Conservation (phyloP, 768 basidiomycete species). For the Mycena olivaceomarginata region DNA sequence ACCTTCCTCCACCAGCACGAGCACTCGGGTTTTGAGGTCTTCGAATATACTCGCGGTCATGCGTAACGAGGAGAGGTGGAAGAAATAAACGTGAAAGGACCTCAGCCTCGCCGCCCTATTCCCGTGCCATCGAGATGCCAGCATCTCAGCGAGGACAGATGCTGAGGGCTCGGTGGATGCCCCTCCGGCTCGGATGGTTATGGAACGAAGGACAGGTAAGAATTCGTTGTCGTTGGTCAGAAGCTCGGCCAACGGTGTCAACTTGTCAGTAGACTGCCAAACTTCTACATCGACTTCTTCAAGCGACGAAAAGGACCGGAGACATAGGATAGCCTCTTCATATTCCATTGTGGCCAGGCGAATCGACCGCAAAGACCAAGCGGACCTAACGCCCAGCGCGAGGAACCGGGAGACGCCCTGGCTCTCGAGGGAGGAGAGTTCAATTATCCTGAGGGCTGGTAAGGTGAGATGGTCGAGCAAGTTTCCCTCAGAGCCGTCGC, state of each 20-base stretch:
- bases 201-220: background rate
- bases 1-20: background rate
- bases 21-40: background rate
- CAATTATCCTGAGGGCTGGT: background rate
- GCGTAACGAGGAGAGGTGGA: background rate
- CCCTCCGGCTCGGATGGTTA: background rate
- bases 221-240: background rate
- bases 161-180: background rate
- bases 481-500: background rate
- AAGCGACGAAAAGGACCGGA: background rate
- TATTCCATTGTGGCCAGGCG: background rate
- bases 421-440: background rate
- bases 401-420: background rate
- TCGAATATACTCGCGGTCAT: background rate
- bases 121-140: background rate
- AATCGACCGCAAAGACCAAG: background rate
- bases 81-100: background rate
- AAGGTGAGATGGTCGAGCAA: conserved; percentile 3
- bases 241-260: background rate
- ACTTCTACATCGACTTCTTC: background rate
- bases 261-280: background rate
- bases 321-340: background rate
- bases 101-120: background rate
- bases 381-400: background rate
- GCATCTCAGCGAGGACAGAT: background rate